Percentiles rank a stretch among this genome's conserved stretches.
Conservation (phyloP, 2,329 filamentous ascomycete genomes). For the Grosmannia clavigera region DNA sequence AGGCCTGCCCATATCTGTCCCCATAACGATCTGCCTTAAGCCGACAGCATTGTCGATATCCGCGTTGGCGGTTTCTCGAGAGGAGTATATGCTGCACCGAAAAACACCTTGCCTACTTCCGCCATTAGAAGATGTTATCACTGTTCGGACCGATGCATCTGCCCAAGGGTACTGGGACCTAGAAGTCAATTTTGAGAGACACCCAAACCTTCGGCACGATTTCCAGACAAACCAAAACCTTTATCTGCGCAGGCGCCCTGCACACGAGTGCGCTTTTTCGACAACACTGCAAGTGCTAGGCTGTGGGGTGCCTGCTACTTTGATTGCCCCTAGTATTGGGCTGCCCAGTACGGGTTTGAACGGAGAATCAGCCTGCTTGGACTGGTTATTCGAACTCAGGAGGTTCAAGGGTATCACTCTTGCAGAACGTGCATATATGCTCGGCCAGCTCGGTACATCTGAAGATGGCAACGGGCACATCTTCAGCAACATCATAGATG, state of each 20-base stretch:
- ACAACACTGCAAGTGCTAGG: slow-evolving; percentile 65
- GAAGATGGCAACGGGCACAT: slow-evolving; percentile 29
- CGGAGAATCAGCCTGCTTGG: slow-evolving; percentile 38
- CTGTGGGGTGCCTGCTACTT: slow-evolving; percentile 5
- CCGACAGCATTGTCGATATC: slow-evolving; percentile 10
- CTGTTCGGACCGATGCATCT: slow-evolving; percentile 46
- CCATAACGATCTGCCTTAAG: slow-evolving; percentile 53
- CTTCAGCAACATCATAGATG: slow-evolving; percentile 46
- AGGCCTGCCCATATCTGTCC: slow-evolving; percentile 62
- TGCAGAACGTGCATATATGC: slow-evolving; percentile 52
- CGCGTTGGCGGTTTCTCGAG: slow-evolving; percentile 20
- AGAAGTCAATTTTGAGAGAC: slow-evolving; percentile 57
- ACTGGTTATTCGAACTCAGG: slow-evolving; percentile 61
- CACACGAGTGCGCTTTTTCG: slow-evolving; percentile 56
- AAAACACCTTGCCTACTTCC: slow-evolving; percentile 50
- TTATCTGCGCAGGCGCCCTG: slow-evolving; percentile 57
- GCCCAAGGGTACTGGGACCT: slow-evolving; percentile 68
- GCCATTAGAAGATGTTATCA: slow-evolving; percentile 49
- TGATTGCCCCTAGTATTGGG: neutral
- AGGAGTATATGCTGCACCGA: slow-evolving; percentile 23
- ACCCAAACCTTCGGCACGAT: slow-evolving; percentile 46
- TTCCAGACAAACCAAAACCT: slow-evolving; percentile 62
- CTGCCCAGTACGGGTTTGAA: neutral
- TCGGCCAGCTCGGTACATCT: slow-evolving; percentile 23
- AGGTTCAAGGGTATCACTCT: slow-evolving; percentile 42